Percentiles rank a stretch among this genome's conserved stretches.
Evolutionary conservation across 352 stramenopile species (phyloP).

Genomic region (Lagenidium giganteum): DNA sequence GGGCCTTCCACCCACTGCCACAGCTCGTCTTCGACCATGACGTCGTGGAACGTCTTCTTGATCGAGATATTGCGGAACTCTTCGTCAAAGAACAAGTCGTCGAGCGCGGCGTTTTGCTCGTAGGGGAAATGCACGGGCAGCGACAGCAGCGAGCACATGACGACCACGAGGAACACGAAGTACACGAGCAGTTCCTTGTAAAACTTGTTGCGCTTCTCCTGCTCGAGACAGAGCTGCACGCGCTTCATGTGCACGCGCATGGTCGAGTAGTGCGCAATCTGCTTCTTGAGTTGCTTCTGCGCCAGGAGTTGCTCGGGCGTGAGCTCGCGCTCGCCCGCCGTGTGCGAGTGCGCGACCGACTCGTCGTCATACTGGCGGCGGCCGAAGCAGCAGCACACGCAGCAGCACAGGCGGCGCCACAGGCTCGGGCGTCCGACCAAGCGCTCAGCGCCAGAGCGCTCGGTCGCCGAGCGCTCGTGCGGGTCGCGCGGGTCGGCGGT

Average conservation of each 20-base stretch:
- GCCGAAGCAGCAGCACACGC: constrained; percentile 3
- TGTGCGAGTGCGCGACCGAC: not conserved
- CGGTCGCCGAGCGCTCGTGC: no score
- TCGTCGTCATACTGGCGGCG: constrained; percentile 4
- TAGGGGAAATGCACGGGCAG: constrained; percentile 69
- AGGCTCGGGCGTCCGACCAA: constrained; percentile 8
- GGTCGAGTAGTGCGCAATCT: constrained; percentile 69
- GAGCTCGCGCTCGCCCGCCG: not conserved
- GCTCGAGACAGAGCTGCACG: constrained; percentile 72
- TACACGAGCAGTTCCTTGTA: constrained; percentile 78
- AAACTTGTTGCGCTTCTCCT: constrained; percentile 81
- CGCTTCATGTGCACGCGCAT: constrained; percentile 85
- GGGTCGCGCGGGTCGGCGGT: no score
- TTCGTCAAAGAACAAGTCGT: constrained; percentile 59
- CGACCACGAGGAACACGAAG: constrained; percentile 54
- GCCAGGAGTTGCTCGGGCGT: constrained; percentile 34
- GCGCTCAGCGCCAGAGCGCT: no score
- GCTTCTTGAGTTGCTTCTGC: constrained; percentile 14
- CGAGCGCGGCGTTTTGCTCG: constrained; percentile 60
- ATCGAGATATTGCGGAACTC: constrained; percentile 54
- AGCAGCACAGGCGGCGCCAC: not conserved
- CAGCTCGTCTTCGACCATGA: constrained; percentile 59
- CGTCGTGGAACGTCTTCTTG: constrained; percentile 61
- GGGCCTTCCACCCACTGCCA: constrained; percentile 69
- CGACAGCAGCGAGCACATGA: constrained; percentile 58